phyloP scores from a whole-genome alignment of 148 eudicot genomes.

The Cornus florida region DNA sequence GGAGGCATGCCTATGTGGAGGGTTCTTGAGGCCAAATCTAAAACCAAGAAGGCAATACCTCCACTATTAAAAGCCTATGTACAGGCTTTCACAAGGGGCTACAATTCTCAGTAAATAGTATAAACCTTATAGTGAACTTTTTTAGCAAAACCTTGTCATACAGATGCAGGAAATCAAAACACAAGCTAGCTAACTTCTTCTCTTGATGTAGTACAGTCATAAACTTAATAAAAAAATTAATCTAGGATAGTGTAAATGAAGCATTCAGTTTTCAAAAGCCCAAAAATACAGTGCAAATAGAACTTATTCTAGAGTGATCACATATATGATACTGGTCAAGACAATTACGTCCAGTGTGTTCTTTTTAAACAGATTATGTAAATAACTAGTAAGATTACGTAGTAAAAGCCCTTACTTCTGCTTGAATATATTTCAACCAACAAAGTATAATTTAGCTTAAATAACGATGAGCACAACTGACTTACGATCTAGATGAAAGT shows the following conservation, averaged over 20 bases:
- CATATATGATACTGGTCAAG: constrained; percentile 1
- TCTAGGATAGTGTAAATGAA: not conserved
- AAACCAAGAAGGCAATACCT: not conserved
- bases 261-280: not conserved
- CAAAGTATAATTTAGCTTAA: not conserved
- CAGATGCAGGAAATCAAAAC: no score
- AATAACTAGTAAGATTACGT: not conserved
- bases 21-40: not conserved
- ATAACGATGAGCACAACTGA: constrained; percentile 12
- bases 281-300: not conserved
- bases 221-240: not conserved
- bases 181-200: no score
- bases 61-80: not conserved
- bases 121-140: no score
- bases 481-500: constrained; percentile 95
- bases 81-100: not conserved
- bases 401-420: not conserved
- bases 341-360: not conserved
- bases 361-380: not conserved
- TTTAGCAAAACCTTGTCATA: no score
- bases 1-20: no score
- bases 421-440: not conserved
- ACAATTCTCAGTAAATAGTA: no score
- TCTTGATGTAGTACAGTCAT: not conserved
- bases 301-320: not conserved